These are phyloP conservation scores for Globisporangium iwayamae DNA, from an alignment of 352 stramenopile genomes.

Conservation along the genomic window DNA sequence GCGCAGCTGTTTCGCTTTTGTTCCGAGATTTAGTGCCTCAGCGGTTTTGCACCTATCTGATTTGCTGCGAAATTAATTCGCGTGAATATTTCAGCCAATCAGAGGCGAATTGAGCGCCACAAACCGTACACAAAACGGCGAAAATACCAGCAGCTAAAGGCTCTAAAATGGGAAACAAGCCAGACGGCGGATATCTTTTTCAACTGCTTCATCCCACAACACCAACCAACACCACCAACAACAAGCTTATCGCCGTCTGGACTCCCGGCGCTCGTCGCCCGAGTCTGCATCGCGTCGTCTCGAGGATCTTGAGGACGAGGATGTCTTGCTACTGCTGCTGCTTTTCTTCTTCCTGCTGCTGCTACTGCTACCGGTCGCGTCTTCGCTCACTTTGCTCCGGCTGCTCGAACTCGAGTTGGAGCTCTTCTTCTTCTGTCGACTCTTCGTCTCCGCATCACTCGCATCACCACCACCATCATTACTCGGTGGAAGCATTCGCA, in stretches of 20 bases:
- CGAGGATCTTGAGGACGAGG: constrained; percentile 16
- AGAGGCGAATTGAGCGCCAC: background rate
- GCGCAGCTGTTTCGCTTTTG: background rate
- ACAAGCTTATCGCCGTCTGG: constrained; percentile 1
- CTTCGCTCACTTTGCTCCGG: constrained; percentile 13
- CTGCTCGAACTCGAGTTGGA: constrained; percentile 16
- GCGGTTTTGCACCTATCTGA: background rate
- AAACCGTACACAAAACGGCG: background rate
- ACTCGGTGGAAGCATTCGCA: constrained; percentile 47
- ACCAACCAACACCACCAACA: background rate
- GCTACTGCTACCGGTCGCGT: constrained; percentile 6
- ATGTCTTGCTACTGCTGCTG: constrained; percentile 24
- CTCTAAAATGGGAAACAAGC: background rate
- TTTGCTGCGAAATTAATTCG: background rate
- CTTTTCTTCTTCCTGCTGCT: constrained; percentile 15
- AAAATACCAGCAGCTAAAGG: background rate
- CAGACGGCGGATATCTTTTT: background rate
- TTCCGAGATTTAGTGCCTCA: background rate
- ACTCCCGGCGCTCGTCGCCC: constrained; percentile 6
- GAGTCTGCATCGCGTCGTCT: constrained; percentile 1
- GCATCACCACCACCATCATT: background rate
- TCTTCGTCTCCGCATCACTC: constrained; percentile 16
- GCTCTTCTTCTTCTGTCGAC: constrained; percentile 30
- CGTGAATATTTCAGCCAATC: background rate
- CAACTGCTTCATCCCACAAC: background rate